Conservation (phyloP, 441 rosid species). For the Pelargonium myrrhifolium region DNA sequence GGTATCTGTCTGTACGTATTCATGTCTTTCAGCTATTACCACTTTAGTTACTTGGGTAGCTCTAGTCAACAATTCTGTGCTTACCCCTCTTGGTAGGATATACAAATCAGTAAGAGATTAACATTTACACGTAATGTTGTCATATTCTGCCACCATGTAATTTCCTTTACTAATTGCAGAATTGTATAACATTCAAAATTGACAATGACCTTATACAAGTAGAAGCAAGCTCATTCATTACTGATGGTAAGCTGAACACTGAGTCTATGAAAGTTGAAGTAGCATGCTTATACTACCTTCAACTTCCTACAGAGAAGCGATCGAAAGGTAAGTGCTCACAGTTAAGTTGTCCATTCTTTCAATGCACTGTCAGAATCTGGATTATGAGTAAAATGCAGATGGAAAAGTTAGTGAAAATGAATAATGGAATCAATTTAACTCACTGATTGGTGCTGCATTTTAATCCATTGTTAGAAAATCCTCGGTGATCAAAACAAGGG, state of each 20-base stretch:
- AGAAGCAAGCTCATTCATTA: conserved; percentile 33
- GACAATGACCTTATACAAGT: conserved; percentile 38
- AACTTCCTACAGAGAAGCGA: conserved; percentile 67
- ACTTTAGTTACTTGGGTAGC: not conserved
- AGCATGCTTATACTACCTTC: conserved; percentile 75
- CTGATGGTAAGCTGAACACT: conserved; percentile 31
- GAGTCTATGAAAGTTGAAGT: conserved; percentile 71
- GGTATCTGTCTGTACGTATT: not conserved
- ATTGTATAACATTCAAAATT: conserved; percentile 45
- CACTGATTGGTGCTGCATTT: not conserved
- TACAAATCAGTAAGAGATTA: conserved; percentile 10
- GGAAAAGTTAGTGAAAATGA: conserved; percentile 4
- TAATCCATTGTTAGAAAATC: not conserved
- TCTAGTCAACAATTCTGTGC: not conserved
- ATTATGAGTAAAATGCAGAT: not conserved
- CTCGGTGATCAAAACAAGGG: not conserved
- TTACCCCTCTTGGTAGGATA: not conserved
- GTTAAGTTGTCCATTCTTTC: conserved; percentile 7
- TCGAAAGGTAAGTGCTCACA: conserved; percentile 50
- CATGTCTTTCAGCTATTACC: not conserved
- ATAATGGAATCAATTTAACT: not conserved
- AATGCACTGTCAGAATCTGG: not conserved
- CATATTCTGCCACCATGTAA: conserved; percentile 15
- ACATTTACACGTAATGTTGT: conserved; percentile 1
- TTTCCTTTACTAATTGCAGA: conserved; percentile 41